Evolutionary conservation across 257 asterid genomes (phyloP), one percentile per base, ranked within the genome.

Genomic region (Capsicum baccatum): DNA sequence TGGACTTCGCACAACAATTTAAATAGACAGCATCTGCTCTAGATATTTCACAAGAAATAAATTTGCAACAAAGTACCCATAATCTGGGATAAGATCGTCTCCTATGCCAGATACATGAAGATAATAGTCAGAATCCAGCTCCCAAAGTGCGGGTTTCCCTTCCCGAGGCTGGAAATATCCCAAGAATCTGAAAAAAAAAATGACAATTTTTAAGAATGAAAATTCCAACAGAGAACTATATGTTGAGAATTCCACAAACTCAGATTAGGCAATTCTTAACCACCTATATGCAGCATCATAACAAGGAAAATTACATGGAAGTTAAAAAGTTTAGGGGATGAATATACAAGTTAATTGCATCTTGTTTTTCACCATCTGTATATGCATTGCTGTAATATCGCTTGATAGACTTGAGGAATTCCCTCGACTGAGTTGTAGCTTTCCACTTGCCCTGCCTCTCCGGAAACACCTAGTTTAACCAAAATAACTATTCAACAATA

Each of bases 381-480:
- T 95, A 97, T 81, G 99, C 93, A 88, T 97, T 97, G 89, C 99
- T 97, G 87, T 97, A 97, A 85, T 97, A 97, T 88, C 99, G 90
- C 90, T 97, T 94, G 83, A 97, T 97, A 86, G 98, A 97, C 92
- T 97, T 97, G 86, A 97, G 85, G 88, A 97, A 94, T 87, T 97
- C 99, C 91, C 98, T 92, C 26, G 99, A 97, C 85, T 97, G 98
- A 63, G 98, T 97, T 71, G 99, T 95, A 62, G 99, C 99, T 90
- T 92, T 97, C 98, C 98, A 97, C 89, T 97, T 97, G 26, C 99
- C 99, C 88, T 97, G 99, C 92, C 99, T 94, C 90, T 97, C 99
- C 6, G 97, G 91, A 88, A 97, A 97, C 67, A 97, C 98, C 99
- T 97, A 86, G 14, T 50, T 63, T 83, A 74, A 57, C 73, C 54